Percentiles rank a stretch among this genome's conserved stretches.
Evolutionary conservation across 345 rosid species (phyloP).

Genomic region (Anastatica hierochuntica): DNA sequence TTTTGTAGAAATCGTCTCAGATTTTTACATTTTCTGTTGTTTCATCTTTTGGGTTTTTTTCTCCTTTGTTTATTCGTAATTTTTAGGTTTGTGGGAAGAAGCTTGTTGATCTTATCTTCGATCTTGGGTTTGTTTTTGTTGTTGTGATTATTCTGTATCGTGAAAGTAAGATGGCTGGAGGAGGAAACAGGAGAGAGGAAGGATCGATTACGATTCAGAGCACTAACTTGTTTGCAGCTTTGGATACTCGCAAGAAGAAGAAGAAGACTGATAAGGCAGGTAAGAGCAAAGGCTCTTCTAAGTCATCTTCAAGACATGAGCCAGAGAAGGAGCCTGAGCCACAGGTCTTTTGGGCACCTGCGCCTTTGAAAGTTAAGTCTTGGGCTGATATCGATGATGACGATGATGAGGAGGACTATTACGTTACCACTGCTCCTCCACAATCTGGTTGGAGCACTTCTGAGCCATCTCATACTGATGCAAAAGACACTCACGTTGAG

Average conservation of each 20-base stretch:
- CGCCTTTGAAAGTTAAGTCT: constrained; percentile 36
- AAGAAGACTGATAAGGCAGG: constrained; percentile 41
- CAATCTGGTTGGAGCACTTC: constrained; percentile 33
- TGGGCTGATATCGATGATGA: constrained; percentile 62
- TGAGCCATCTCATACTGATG: constrained; percentile 16
- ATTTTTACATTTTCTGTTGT: neutral
- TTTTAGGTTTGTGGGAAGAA: too few species aligned
- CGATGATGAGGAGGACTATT: constrained; percentile 46
- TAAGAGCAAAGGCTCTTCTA: constrained; percentile 34
- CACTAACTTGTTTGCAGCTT: constrained; percentile 52
- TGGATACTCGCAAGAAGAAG: constrained; percentile 47
- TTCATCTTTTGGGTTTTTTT: neutral
- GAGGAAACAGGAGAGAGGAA: constrained; percentile 41
- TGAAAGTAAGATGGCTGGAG: constrained; percentile 36
- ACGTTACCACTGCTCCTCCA: constrained; percentile 43
- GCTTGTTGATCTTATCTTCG: neutral
- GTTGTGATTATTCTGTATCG: constrained; percentile 1
- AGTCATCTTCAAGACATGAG: constrained; percentile 17
- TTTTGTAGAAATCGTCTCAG: neutral
- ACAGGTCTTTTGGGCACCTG: constrained; percentile 44
- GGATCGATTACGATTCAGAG: constrained; percentile 44
- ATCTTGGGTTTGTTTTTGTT: neutral
- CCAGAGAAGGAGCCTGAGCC: constrained; percentile 32
- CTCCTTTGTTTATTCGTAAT: constrained; percentile 11
- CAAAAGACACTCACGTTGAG: constrained; percentile 29